phyloP scores from a whole-genome alignment of 495 filamentous ascomycete genomes.

The Penicilliopsis zonata region DNA sequence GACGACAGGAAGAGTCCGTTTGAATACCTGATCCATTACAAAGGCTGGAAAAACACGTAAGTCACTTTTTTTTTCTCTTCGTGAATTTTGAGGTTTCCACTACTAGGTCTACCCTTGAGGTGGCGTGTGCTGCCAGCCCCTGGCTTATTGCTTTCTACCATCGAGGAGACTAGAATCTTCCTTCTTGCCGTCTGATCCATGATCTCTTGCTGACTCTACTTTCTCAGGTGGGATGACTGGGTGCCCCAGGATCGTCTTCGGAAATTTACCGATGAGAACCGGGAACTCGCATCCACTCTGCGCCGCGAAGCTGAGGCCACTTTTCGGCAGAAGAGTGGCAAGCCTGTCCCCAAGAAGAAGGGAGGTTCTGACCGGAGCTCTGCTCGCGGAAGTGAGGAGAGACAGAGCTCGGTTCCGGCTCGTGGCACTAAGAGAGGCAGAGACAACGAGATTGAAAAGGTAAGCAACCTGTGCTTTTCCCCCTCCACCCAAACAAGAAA shows the following conservation, averaged over 20 bases:
- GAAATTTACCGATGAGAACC: slow-evolving; percentile 90
- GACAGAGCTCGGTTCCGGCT: slow-evolving; percentile 53
- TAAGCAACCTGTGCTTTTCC: slow-evolving; percentile 19
- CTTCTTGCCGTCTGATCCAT: neutral
- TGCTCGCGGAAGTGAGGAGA: slow-evolving; percentile 76
- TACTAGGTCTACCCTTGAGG: too few relatives aligned
- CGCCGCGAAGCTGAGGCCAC: slow-evolving; percentile 31
- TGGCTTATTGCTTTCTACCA: too few relatives aligned
- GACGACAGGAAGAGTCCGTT: slow-evolving; percentile 63
- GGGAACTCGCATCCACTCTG: slow-evolving; percentile 54
- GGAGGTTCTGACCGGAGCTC: slow-evolving; percentile 67
- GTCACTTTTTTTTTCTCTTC: slow-evolving; percentile 19
- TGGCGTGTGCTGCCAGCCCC: too few relatives aligned
- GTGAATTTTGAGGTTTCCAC: too few relatives aligned
- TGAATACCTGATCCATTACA: slow-evolving; percentile 92
- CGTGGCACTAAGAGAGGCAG: slow-evolving; percentile 57
- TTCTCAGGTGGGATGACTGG: slow-evolving; percentile 88
- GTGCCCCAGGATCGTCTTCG: slow-evolving; percentile 87
- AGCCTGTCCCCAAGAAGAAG: slow-evolving; percentile 44
- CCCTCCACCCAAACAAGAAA: too few relatives aligned
- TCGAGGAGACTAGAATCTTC: neutral
- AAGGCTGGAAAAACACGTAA: slow-evolving; percentile 96
- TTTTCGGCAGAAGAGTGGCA: slow-evolving; percentile 24
- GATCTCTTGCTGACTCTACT: neutral
- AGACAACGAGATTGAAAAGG: slow-evolving; percentile 80